Percentiles rank a stretch among this genome's conserved stretches.
Conservation (phyloP, 2,329 filamentous ascomycete genomes). For the Helotiales sp. region DNA sequence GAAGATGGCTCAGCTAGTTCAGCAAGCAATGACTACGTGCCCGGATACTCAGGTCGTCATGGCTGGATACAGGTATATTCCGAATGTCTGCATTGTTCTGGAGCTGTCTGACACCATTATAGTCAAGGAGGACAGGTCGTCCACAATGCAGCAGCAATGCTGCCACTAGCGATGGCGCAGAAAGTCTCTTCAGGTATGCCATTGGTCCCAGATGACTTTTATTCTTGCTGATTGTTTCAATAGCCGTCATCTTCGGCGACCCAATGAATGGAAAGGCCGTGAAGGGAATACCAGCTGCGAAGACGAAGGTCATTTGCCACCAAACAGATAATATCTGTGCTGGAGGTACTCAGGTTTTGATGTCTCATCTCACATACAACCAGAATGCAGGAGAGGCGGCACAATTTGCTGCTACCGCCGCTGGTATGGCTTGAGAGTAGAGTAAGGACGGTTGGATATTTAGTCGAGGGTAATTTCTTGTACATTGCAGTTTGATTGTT, state of each 20-base stretch:
- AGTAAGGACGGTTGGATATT: too few relatives aligned
- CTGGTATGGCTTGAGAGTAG: not conserved
- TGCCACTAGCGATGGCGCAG: slow-evolving; percentile 17
- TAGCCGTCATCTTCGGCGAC: slow-evolving; percentile 39
- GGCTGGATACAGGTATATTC: slow-evolving; percentile 32
- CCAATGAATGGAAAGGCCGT: slow-evolving; percentile 35
- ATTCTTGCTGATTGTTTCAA: not conserved
- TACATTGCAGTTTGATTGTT: too few relatives aligned
- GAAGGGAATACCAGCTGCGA: slow-evolving; percentile 26
- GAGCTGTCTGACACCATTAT: not conserved
- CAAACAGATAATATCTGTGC: slow-evolving; percentile 35
- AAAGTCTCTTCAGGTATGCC: slow-evolving; percentile 33
- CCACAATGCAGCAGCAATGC: slow-evolving; percentile 31
- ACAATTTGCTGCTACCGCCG: slow-evolving; percentile 10
- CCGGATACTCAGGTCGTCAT: slow-evolving; percentile 32
- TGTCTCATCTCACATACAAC: slow-evolving; percentile 31
- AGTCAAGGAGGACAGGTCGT: slow-evolving; percentile 34
- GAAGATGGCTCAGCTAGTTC: slow-evolving; percentile 43
- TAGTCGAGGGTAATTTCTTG: too few relatives aligned
- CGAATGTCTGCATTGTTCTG: too few relatives aligned
- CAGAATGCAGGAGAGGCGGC: slow-evolving; percentile 18
- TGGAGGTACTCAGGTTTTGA: slow-evolving; percentile 19
- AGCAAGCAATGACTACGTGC: slow-evolving; percentile 26
- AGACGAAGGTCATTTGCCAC: slow-evolving; percentile 37
- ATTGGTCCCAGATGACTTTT: not conserved